These are phyloP conservation scores for Arthroderma uncinatum DNA, from an alignment of 2,329 filamentous ascomycete species.

Conservation along the genomic window DNA sequence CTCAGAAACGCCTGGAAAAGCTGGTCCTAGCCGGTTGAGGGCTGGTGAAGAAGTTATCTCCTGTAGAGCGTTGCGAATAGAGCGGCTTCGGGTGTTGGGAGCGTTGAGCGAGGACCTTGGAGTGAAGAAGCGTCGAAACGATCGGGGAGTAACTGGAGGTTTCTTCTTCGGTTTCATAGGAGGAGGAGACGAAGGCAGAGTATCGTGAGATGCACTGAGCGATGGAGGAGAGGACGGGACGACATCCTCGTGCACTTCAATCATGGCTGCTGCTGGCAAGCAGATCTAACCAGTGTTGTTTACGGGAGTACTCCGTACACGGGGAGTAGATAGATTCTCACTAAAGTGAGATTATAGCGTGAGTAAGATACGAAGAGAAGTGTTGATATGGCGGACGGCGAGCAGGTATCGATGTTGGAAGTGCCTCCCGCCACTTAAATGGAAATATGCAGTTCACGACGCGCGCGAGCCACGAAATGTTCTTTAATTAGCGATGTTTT, in stretches of 20 bases:
- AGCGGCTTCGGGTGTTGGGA: conserved; percentile 26
- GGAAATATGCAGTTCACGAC: neutral
- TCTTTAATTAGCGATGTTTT: too few species aligned
- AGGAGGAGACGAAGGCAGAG: conserved; percentile 34
- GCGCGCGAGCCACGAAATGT: conserved; percentile 1
- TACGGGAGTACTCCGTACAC: too few species aligned
- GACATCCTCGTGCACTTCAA: conserved; percentile 9
- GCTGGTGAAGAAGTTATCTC: conserved; percentile 33
- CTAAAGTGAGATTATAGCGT: too few species aligned
- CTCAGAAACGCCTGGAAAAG: conserved; percentile 31
- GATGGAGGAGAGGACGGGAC: conserved; percentile 16
- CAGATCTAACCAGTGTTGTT: too few species aligned
- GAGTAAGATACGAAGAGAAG: neutral
- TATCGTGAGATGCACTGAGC: conserved; percentile 15
- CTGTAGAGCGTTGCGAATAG: conserved; percentile 36
- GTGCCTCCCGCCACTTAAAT: neutral
- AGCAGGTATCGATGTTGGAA: neutral
- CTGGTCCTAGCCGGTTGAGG: conserved; percentile 33
- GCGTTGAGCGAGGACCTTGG: conserved; percentile 34
- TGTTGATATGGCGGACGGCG: neutral
- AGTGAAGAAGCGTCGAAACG: conserved; percentile 43
- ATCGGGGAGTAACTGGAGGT: conserved; percentile 40
- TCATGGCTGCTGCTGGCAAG: conserved; percentile 2
- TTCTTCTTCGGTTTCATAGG: conserved; percentile 35
- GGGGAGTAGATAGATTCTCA: too few species aligned